Evolutionary conservation across 2,329 filamentous ascomycete genomes (phyloP).

Genomic region (Stagonosporopsis rhizophila): DNA sequence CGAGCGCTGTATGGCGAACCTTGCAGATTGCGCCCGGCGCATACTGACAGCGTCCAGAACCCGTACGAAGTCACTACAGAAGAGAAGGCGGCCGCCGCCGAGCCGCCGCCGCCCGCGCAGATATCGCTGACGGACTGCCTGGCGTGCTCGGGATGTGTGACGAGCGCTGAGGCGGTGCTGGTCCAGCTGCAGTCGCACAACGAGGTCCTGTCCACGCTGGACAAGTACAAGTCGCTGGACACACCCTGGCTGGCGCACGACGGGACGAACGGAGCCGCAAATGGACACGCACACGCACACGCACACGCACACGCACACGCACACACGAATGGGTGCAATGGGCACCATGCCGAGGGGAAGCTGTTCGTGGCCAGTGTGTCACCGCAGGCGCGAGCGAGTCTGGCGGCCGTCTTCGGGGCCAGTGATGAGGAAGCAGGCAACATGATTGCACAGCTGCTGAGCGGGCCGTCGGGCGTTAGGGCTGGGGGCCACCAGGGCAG

Average conservation of each 20-base stretch:
- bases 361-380: constrained; percentile 93
- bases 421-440: constrained; percentile 75
- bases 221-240: constrained; percentile 62
- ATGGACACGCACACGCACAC: constrained; percentile 13
- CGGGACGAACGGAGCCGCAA: constrained; percentile 30
- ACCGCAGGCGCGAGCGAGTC: constrained; percentile 85
- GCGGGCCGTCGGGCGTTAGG: constrained; percentile 72
- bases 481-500: constrained; percentile 75
- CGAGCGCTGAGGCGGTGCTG: constrained; percentile 95
- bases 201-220: constrained; percentile 85
- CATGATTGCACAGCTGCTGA: constrained; percentile 83
- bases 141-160: constrained; percentile 96
- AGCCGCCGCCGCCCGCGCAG: constrained; percentile 76
- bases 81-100: constrained; percentile 68
- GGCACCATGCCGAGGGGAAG: constrained; percentile 60
- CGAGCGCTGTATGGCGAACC: constrained; percentile 50
- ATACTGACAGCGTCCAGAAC: constrained; percentile 54
- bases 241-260: constrained; percentile 42
- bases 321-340: constrained; percentile 23
- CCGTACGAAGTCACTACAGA: constrained; percentile 91
- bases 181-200: constrained; percentile 92
- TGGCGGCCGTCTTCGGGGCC: constrained; percentile 83
- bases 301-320: constrained; percentile 15
- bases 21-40: constrained; percentile 14
- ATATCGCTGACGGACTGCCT: constrained; percentile 98